Conservation (phyloP, 2,329 filamentous ascomycete genomes). For the Neobulgaria alba region DNA sequence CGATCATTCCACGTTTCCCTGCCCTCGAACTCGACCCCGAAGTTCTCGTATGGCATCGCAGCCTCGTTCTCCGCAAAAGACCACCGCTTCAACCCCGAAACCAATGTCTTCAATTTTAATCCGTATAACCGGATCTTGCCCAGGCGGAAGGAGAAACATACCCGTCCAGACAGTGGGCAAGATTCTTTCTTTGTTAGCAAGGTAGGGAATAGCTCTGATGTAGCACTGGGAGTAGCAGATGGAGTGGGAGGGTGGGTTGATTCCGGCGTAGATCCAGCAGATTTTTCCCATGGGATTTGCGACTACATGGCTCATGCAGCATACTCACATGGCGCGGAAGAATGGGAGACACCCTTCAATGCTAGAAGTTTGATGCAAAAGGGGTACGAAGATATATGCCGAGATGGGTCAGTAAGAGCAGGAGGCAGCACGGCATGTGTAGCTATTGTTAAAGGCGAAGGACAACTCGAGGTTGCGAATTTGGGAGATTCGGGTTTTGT, state of each 20-base stretch:
- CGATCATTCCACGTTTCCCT: constrained; percentile 12
- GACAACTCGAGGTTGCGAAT: constrained; percentile 80
- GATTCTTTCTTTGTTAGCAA: constrained; percentile 91
- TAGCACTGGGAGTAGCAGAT: constrained; percentile 86
- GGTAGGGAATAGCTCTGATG: constrained; percentile 60
- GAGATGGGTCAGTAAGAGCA: constrained; percentile 63
- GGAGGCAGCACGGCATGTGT: constrained; percentile 91
- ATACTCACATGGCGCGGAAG: constrained; percentile 26
- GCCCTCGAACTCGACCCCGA: constrained; percentile 14
- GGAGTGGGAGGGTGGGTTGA: constrained; percentile 94
- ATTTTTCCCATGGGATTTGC: constrained; percentile 91
- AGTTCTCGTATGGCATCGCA: constrained; percentile 59
- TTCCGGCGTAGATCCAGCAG: constrained; percentile 84
- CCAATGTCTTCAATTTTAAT: constrained; percentile 66
- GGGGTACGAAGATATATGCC: constrained; percentile 75
- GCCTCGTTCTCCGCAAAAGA: constrained; percentile 70
- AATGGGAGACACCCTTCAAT: constrained; percentile 35
- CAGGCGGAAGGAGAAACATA: constrained; percentile 44
- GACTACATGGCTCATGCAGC: constrained; percentile 82
- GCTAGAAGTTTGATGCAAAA: constrained; percentile 68
- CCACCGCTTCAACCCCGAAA: constrained; percentile 56
- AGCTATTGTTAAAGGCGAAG: constrained; percentile 65
- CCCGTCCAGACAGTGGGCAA: constrained; percentile 73
- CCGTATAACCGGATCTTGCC: constrained; percentile 36
- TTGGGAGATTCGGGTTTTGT: constrained; percentile 92